Conservation (phyloP, 345 rosid genomes). For the Ailanthus altissimus region DNA sequence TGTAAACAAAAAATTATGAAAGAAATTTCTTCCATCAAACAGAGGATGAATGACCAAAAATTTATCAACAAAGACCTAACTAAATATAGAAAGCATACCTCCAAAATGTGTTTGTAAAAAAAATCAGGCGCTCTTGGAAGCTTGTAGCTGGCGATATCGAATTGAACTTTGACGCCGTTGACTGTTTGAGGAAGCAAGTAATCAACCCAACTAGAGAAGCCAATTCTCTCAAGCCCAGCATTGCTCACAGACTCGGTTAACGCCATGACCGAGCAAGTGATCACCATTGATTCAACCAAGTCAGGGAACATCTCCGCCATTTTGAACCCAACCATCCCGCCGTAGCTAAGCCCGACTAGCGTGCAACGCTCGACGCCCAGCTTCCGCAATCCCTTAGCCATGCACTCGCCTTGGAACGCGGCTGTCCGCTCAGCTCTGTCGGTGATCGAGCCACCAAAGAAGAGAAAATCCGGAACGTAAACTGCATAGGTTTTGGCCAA, state of each 20-base stretch:
- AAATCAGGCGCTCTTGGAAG: conserved; percentile 29
- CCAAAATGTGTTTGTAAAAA: conserved; percentile 23
- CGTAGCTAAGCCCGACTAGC: conserved; percentile 46
- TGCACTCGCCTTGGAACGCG: conserved; percentile 48
- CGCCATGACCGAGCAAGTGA: conserved; percentile 29
- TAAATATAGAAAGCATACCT: conserved; percentile 28
- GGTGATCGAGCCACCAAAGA: conserved; percentile 51
- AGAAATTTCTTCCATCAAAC: too few relatives aligned
- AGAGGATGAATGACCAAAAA: too few relatives aligned
- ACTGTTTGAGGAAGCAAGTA: conserved; percentile 39
- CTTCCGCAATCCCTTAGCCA: conserved; percentile 35
- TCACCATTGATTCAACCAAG: conserved; percentile 45
- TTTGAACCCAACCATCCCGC: conserved; percentile 48
- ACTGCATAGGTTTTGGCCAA: conserved; percentile 35
- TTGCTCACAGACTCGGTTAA: conserved; percentile 39
- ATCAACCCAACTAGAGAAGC: conserved; percentile 34
- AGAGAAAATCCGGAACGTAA: conserved; percentile 50
- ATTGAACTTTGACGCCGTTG: conserved; percentile 17
- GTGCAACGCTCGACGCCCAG: conserved; percentile 45
- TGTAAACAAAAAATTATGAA: too few relatives aligned
- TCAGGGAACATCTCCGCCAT: conserved; percentile 44
- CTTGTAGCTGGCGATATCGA: conserved; percentile 19
- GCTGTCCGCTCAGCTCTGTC: conserved; percentile 25
- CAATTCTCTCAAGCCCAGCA: conserved; percentile 20
- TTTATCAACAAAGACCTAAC: too few relatives aligned